Percentiles rank a stretch among this genome's conserved stretches.
These are phyloP conservation scores for Mycena indigotica DNA, from an alignment of 768 basidiomycete species.

Conservation along the genomic window DNA sequence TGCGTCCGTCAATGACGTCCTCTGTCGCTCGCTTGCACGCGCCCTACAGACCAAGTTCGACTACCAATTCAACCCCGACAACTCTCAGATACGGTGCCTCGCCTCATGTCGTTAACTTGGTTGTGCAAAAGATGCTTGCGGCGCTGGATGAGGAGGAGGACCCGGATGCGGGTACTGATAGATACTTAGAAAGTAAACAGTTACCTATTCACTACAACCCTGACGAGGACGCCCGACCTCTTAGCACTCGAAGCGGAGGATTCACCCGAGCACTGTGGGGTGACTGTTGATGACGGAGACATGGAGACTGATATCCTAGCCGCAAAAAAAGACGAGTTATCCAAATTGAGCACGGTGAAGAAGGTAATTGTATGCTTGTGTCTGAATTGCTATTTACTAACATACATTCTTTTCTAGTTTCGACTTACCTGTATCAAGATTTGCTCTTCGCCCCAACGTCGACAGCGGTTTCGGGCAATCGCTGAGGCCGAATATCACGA, in stretches of 20 bases:
- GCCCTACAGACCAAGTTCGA: constrained; percentile 28
- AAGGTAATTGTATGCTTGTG: neutral
- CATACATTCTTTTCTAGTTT: too few relatives aligned
- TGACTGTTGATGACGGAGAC: neutral
- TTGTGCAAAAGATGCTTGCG: constrained; percentile 35
- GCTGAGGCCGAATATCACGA: neutral
- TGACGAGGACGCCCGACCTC: constrained; percentile 25
- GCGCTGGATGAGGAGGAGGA: constrained; percentile 27
- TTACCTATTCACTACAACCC: constrained; percentile 33
- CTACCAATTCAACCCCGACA: constrained; percentile 25
- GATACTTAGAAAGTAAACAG: constrained; percentile 31
- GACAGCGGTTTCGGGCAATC: neutral
- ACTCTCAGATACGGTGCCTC: constrained; percentile 37
- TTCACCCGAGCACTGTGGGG: neutral
- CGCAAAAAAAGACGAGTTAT: neutral
- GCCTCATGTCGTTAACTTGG: constrained; percentile 39
- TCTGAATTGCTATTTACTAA: neutral
- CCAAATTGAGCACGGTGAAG: neutral
- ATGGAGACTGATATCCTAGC: neutral
- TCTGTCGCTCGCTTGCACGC: constrained; percentile 26
- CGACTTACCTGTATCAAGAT: neutral
- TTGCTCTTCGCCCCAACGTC: constrained; percentile 9
- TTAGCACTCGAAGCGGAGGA: constrained; percentile 22
- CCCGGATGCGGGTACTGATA: constrained; percentile 27
- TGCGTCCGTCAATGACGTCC: constrained; percentile 37